Evolutionary conservation across 2,329 filamentous ascomycete genomes (phyloP).

Genomic region (Aspergillus novofumigatus): DNA sequence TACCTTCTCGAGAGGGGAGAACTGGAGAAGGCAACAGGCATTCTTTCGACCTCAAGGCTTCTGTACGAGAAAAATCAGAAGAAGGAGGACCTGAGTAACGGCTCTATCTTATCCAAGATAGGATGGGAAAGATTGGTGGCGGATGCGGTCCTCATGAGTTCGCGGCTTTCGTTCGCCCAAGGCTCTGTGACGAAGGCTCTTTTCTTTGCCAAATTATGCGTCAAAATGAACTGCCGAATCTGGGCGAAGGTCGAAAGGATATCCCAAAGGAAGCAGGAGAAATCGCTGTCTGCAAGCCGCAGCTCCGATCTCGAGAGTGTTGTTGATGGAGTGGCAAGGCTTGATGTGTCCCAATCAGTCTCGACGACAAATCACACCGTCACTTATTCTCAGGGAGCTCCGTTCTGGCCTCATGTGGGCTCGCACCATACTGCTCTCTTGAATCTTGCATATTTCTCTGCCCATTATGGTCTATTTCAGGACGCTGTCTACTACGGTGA

Average conservation of each 20-base stretch:
- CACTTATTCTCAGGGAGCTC: constrained; percentile 54
- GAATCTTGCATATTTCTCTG: constrained; percentile 73
- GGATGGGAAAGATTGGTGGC: constrained; percentile 53
- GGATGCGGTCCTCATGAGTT: constrained; percentile 61
- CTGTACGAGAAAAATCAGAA: constrained; percentile 31
- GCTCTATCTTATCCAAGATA: constrained; percentile 38
- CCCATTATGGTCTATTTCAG: constrained; percentile 78
- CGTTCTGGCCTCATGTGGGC: constrained; percentile 75
- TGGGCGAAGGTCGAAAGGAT: constrained; percentile 50
- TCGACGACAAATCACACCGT: constrained; percentile 38
- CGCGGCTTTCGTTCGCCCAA: constrained; percentile 59
- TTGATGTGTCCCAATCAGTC: constrained; percentile 34
- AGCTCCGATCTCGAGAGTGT: constrained; percentile 34
- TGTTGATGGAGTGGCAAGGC: constrained; percentile 36
- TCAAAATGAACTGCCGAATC: constrained; percentile 47
- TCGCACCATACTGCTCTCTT: constrained; percentile 68
- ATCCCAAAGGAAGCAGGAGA: constrained; percentile 32
- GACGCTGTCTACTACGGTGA: constrained; percentile 87
- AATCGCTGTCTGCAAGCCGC: constrained; percentile 14
- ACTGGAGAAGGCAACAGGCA: constrained; percentile 53
- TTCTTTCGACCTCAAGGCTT: constrained; percentile 24
- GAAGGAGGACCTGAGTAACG: constrained; percentile 26
- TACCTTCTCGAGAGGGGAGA: constrained; percentile 67
- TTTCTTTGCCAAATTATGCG: constrained; percentile 46
- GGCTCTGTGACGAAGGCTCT: constrained; percentile 45